Base-by-base conservation (phyloP, 2,329 filamentous ascomycete genomes). In the Penicillium crustosum region DNA sequence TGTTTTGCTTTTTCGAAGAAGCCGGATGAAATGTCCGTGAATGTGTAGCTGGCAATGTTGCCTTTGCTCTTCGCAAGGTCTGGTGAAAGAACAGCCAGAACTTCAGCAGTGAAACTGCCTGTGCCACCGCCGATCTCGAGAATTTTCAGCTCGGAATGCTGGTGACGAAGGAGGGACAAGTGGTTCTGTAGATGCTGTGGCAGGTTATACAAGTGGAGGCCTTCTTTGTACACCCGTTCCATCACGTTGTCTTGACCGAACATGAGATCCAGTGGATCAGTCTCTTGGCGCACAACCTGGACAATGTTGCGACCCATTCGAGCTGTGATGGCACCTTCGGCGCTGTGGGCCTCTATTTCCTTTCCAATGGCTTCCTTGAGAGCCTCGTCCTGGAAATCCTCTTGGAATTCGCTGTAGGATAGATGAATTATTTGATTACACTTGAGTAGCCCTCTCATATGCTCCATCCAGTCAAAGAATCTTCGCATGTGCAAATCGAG, bases 261-360 rank as follows among this genome's bases (percentile, higher is more conserved):
- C 69, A 75, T 72, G 36, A 75, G 53, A 54, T 72, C 48, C 8
- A 75, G 60, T 7, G 72, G 70, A 56, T 74, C 69, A 23, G 64
- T 52, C 51, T 74, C 61, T 23, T 68, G 61, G 15, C 61, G 61
- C 39, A 75, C 49, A 6, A 74, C 61, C 1, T 52, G 50, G 2
- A 60, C 65, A 41, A 75, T 70, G n/a, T 72, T 68, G 4, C 62
- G 53, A 0, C 73, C 73, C 58, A 73, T 68, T 15, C 71, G 68
- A 13, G 68, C 56, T 3, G 65, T 61, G 19, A 75, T 65, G 15
- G 66, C 68, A 4, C 73, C 72, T 35, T 74, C 68, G 3, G 64
- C 64, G 49, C 64, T 68, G 36, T 67, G 63, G 0, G 29, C 39
- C 51, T 64, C 64, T 4, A 73, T 58, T 21, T 65, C 57, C 2